Percentiles rank a stretch among this genome's conserved stretches.
These are phyloP conservation scores for Cryphonectria nitschkei DNA, from an alignment of 2,329 filamentous ascomycete species.

Conservation along the genomic window DNA sequence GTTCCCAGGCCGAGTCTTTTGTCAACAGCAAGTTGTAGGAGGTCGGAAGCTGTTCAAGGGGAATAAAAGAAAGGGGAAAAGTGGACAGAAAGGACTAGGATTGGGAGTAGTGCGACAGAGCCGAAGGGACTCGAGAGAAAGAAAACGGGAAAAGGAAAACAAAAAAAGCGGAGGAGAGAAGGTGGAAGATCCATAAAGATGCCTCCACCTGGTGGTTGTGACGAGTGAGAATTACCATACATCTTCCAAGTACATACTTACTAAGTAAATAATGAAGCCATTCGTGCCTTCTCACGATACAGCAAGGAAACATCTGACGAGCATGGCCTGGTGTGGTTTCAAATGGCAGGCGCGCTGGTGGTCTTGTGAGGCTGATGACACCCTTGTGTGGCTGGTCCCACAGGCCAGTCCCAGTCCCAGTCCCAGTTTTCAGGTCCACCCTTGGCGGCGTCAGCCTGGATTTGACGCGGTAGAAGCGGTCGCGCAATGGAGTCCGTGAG, in stretches of 20 bases:
- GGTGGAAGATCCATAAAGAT: not conserved
- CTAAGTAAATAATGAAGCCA: not conserved
- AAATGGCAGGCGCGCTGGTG: not conserved
- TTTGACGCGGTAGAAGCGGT: constrained; percentile 14
- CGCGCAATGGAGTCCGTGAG: not conserved
- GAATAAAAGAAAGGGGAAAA: not conserved
- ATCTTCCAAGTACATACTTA: not conserved
- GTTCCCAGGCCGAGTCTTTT: constrained; percentile 57
- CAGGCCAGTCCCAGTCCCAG: not conserved
- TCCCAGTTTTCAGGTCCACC: not conserved
- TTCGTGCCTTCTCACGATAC: not conserved
- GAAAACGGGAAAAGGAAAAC: not conserved
- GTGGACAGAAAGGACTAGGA: not conserved
- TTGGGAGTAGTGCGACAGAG: not conserved
- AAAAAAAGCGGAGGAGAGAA: not conserved
- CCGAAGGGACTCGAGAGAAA: not conserved
- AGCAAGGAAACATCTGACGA: not conserved
- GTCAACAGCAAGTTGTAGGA: constrained; percentile 52
- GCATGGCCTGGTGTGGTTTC: not conserved
- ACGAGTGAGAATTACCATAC: not conserved
- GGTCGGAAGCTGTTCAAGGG: too few species aligned
- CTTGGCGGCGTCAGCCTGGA: constrained; percentile 5
- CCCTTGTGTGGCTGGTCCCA: constrained; percentile 1
- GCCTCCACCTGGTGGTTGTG: not conserved
- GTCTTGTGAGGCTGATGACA: constrained; percentile 7